Evolutionary conservation across 495 filamentous ascomycete species (phyloP), one percentile per base, ranked within the genome.

Genomic region (Talaromyces borbonicus): DNA sequence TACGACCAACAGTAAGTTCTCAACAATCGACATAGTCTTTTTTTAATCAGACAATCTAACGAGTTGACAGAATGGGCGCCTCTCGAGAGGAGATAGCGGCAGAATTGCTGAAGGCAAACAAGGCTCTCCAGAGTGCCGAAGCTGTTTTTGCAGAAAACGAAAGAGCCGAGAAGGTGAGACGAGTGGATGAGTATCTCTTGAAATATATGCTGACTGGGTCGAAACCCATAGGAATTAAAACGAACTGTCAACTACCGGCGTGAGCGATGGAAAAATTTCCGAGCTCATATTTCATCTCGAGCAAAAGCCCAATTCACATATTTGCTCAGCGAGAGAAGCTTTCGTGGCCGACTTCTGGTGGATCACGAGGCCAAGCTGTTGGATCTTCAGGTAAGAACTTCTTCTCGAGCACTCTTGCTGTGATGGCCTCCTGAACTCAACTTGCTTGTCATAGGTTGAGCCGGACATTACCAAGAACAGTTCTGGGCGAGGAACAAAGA

Each of bases 251-350:
- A 71, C 24, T 66, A 85, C 42, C 85, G 92, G 3, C 74, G 81
- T 31, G 67, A 77, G 20, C 81, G 87, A 49, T 97, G 87, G 84
- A 66, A 74, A 45, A 72, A 77, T 42, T 97, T 99, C 62, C 81
- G 89, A 51, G 67, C 75, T 9, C 78, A 80, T 50, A 96, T 99
- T 49, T 85, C 87, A 8, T 79, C 79, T 9, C 79, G 87, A 41
- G 88, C 90, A 20, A 80, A 89, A 39, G 78, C 80, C 14, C 87
- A 86, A 50, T 99, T 99, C 57, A 81, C 74, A 31, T 92, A 88
- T 55, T 73, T 97, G 11, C 74, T 99, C 36, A 84, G 80, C 54
- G 89, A 96, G 58, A 77, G 92, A 54, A 79, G 83, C 12, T 99
- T 95, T 64, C 78, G 89, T 15, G 92, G 92, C 36, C 76, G 77